Evolutionary conservation across 306 rosid genomes (phyloP).

Genomic region (Sphenostylis stenocarpa): DNA sequence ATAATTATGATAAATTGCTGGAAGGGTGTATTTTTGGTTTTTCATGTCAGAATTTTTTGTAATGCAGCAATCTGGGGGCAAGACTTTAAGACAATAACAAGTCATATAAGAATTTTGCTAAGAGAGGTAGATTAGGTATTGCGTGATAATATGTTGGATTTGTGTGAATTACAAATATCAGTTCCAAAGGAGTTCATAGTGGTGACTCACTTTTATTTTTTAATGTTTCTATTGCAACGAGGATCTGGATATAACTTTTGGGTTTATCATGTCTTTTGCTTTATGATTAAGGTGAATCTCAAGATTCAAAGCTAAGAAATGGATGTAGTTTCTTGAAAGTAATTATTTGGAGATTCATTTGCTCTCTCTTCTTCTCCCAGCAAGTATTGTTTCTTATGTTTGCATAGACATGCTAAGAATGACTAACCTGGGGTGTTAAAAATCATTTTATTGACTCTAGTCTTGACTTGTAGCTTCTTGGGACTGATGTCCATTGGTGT

Average conservation of each 20-base stretch:
- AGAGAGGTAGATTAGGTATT: neutral
- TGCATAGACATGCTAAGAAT: neutral
- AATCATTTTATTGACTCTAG: neutral
- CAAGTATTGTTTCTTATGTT: neutral
- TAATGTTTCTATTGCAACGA: neutral
- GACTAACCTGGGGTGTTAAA: slow-evolving; percentile 15
- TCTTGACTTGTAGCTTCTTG: slow-evolving; percentile 7
- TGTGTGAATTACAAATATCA: slow-evolving; percentile 13
- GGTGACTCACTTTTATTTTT: neutral
- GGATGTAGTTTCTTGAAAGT: neutral
- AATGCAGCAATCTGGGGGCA: neutral
- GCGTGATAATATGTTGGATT: neutral
- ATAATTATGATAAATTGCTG: neutral
- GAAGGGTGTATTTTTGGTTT: neutral
- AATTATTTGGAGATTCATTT: slow-evolving; percentile 11
- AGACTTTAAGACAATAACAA: neutral
- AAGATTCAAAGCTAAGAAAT: slow-evolving; percentile 21
- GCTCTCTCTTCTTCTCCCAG: neutral
- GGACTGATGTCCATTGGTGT: slow-evolving; percentile 18
- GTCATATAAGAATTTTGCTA: neutral
- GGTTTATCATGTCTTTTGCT: slow-evolving; percentile 8
- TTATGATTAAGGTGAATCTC: slow-evolving; percentile 8
- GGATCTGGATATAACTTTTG: slow-evolving; percentile 1
- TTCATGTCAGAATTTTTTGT: neutral
- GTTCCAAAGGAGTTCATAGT: neutral